phyloP scores from a whole-genome alignment of 2,329 filamentous ascomycete genomes.

The Botrytis paeoniae region DNA sequence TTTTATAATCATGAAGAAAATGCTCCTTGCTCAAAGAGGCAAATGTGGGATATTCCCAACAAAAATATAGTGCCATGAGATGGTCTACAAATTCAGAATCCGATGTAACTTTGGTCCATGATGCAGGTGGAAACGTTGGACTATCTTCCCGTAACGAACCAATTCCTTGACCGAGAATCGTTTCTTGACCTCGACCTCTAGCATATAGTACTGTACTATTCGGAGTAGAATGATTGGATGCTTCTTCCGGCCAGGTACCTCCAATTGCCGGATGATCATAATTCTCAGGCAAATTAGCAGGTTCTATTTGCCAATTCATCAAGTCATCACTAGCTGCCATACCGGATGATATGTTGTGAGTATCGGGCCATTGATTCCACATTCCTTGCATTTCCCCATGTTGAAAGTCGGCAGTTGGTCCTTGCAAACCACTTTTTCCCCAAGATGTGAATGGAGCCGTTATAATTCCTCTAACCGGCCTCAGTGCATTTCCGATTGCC shows the following conservation, averaged over 20 bases:
- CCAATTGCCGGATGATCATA: conserved; percentile 48
- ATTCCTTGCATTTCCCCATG: conserved; percentile 20
- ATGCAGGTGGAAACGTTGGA: conserved; percentile 62
- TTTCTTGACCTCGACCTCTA: conserved; percentile 48
- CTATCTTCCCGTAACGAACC: conserved; percentile 60
- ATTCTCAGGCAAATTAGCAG: conserved; percentile 34
- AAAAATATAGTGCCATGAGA: conserved; percentile 65
- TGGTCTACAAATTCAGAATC: conserved; percentile 60
- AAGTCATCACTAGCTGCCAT: conserved; percentile 24
- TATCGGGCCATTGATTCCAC: conserved; percentile 8
- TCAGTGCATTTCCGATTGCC: conserved; percentile 29
- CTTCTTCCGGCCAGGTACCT: conserved; percentile 34
- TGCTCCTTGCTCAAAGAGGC: conserved; percentile 57
- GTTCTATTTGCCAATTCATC: conserved; percentile 36
- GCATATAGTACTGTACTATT: conserved; percentile 34
- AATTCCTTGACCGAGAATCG: conserved; percentile 57
- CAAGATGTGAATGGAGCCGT: conserved; percentile 48
- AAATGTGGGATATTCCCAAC: conserved; percentile 73
- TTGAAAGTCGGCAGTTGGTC: conserved; percentile 16
- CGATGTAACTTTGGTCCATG: conserved; percentile 62
- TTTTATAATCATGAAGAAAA: conserved; percentile 26
- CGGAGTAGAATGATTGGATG: conserved; percentile 16
- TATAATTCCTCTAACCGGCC: conserved; percentile 42
- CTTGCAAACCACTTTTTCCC: conserved; percentile 45
- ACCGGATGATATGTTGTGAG: neutral